phyloP scores from a whole-genome alignment of 495 filamentous ascomycete genomes.

The Penicillium antarcticum region DNA sequence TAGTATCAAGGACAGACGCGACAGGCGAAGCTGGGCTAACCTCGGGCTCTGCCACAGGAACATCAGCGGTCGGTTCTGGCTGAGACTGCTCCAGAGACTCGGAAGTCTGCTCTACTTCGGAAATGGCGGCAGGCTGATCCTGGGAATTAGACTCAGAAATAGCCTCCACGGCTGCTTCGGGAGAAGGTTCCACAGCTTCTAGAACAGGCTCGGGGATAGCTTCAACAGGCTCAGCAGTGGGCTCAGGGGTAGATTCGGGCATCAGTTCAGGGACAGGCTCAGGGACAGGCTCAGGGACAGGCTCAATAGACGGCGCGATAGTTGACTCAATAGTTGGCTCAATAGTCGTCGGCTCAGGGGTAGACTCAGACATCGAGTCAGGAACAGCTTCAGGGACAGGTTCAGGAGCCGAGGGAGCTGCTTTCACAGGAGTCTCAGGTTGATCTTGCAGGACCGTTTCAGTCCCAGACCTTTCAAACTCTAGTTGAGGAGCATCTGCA shows the following conservation, averaged over 20 bases:
- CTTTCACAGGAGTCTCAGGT: neutral
- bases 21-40: constrained; percentile 15
- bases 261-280: neutral
- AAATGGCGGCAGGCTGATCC: neutral
- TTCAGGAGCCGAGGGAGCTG: constrained; percentile 4
- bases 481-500: constrained; percentile 6
- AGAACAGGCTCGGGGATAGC: neutral
- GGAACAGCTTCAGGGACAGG: constrained; percentile 1
- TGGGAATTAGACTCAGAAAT: neutral
- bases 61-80: constrained; percentile 21
- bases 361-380: neutral
- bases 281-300: neutral
- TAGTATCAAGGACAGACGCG: constrained; percentile 12
- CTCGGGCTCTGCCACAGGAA: constrained; percentile 14
- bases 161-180: neutral
- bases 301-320: neutral
- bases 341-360: neutral
- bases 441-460: constrained; percentile 1
- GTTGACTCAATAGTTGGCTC: neutral
- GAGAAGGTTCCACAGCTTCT: too few species aligned
- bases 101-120: neutral
- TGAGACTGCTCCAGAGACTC: constrained; percentile 9
- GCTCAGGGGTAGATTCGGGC: neutral
- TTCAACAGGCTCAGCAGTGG: neutral
- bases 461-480: constrained; percentile 1